These are phyloP conservation scores for Stagonosporopsis vannaccii DNA, from an alignment of 2,329 filamentous ascomycete genomes.

Conservation along the genomic window DNA sequence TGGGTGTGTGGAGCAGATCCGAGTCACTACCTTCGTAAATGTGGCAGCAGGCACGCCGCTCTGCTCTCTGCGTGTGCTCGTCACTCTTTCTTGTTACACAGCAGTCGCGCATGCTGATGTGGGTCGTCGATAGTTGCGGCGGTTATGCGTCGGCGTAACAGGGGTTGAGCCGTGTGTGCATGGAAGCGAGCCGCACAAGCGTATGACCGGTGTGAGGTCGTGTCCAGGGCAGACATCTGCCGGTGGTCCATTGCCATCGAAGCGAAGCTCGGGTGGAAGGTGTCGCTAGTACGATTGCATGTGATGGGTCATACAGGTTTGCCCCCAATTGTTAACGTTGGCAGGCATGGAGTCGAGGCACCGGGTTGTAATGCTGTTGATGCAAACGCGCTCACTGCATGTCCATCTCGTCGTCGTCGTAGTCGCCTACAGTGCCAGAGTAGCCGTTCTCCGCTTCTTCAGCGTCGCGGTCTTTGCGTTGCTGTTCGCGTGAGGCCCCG, in stretches of 20 bases:
- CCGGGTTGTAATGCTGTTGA: background rate
- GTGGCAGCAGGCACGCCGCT: background rate
- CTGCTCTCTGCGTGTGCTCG: background rate
- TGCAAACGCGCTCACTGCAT: conserved; percentile 36
- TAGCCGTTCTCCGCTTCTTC: conserved; percentile 68
- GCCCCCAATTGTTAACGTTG: background rate
- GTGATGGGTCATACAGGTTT: conserved; percentile 1
- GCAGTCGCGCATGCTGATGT: conserved; percentile 6
- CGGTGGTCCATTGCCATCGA: conserved; percentile 1
- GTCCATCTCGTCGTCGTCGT: conserved; percentile 61
- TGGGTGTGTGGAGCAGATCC: background rate
- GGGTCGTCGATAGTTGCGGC: conserved; percentile 18
- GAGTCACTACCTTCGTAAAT: background rate
- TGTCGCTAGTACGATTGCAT: background rate
- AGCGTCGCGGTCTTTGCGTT: conserved; percentile 76
- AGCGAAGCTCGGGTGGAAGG: background rate
- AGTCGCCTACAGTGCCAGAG: conserved; percentile 63
- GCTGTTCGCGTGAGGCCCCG: conserved; percentile 79
- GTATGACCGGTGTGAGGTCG: conserved; percentile 3
- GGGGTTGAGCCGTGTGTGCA: conserved; percentile 17
- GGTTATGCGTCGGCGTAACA: conserved; percentile 17
- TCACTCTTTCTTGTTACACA: conserved; percentile 7
- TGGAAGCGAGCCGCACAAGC: conserved; percentile 16
- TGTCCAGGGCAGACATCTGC: conserved; percentile 7
- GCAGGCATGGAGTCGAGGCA: background rate